Evolutionary conservation across 129 eudicot genomes (phyloP).

Genomic region (Tagetes erecta): DNA sequence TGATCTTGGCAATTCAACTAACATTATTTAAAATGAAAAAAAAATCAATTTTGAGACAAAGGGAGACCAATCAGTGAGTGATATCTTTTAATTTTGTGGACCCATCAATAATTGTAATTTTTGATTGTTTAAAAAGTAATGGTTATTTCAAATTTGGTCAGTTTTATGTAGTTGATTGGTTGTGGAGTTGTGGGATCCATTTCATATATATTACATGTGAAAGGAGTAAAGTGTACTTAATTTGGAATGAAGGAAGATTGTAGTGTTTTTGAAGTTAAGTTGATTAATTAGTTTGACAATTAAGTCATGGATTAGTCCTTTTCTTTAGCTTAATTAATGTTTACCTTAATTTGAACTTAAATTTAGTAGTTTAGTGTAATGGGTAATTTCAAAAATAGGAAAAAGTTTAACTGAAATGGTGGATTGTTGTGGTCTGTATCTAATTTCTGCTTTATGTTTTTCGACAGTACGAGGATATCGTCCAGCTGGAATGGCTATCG

Average conservation of each 20-base stretch:
- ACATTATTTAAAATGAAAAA: neutral
- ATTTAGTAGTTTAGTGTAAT: conserved; percentile 20
- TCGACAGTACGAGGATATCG: conserved; percentile 80
- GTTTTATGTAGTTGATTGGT: conserved; percentile 15
- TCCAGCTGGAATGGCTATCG: conserved; percentile 92
- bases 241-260: conserved; percentile 27
- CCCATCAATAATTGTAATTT: conserved; percentile 34
- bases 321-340: conserved; percentile 18
- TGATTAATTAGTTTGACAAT: conserved; percentile 25
- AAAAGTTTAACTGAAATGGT: neutral
- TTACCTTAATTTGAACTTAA: conserved; percentile 24
- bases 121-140: conserved; percentile 37
- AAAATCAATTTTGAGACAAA: conserved; percentile 19
- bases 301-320: conserved; percentile 18
- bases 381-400: conserved; percentile 16
- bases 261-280: conserved; percentile 34
- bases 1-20: conserved; percentile 23
- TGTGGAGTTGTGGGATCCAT: conserved; percentile 29
- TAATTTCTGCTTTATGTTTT: neutral
- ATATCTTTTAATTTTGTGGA: conserved; percentile 27
- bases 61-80: conserved; percentile 13
- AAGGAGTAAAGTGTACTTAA: conserved; percentile 33
- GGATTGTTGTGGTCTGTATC: neutral
- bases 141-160: conserved; percentile 31
- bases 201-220: conserved; percentile 19